A percentile compares a stretch with the other conserved stretches of the same genome.
These are phyloP conservation scores for Centrapalus pauciflorus DNA, from an alignment of 129 eudicot species.

Conservation along the genomic window DNA sequence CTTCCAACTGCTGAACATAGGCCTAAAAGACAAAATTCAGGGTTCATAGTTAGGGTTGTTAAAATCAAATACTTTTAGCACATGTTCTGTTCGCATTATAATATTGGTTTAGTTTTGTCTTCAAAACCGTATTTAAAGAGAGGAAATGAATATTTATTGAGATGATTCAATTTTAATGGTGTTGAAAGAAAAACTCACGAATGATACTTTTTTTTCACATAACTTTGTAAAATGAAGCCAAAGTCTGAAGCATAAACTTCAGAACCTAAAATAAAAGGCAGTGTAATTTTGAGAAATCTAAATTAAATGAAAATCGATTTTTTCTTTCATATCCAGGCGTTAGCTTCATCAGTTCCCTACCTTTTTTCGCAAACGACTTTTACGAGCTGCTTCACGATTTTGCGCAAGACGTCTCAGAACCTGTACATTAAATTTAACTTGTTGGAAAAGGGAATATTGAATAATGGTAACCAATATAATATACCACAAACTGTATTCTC, in stretches of 20 bases:
- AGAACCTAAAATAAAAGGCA: not conserved
- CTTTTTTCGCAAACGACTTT: conserved; percentile 97
- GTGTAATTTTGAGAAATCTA: conserved; percentile 1
- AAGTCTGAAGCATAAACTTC: not conserved
- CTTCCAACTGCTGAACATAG: conserved; percentile 92
- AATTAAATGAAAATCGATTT: conserved; percentile 5
- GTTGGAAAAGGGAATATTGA: not conserved
- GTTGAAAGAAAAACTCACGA: not conserved
- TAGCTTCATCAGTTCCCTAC: conserved; percentile 26
- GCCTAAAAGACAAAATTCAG: conserved; percentile 48
- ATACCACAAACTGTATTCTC: conserved; percentile 2
- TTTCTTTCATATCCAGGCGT: not conserved
- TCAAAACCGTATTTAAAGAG: not conserved
- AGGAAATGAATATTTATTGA: not conserved
- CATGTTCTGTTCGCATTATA: conserved; percentile 1
- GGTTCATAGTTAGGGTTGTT: conserved; percentile 8
- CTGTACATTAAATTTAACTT: conserved; percentile 20
- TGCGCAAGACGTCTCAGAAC: conserved; percentile 92
- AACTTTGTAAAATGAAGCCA: not conserved
- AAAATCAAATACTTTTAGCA: not conserved
- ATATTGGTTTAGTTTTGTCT: not conserved
- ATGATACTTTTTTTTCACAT: conserved; percentile 2
- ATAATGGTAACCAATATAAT: not conserved
- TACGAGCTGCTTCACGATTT: conserved; percentile 99
- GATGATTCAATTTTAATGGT: not conserved